phyloP scores from a whole-genome alignment of 495 filamentous ascomycete genomes.

The Tuber melanosporum region DNA sequence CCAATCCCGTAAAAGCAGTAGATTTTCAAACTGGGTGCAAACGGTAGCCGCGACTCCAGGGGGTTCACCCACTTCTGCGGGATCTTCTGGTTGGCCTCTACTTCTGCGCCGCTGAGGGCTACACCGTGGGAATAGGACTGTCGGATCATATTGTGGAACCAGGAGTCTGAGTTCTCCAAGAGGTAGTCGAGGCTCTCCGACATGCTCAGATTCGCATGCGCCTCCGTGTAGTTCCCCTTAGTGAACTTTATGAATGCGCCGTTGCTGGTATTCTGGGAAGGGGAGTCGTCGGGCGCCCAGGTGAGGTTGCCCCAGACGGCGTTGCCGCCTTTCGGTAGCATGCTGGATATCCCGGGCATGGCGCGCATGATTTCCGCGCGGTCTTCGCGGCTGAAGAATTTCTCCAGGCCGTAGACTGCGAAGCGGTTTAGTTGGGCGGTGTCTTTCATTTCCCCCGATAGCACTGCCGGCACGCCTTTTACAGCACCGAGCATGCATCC shows the following conservation, averaged over 20 bases:
- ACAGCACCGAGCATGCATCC: slow-evolving; percentile 95
- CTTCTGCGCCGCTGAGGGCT: slow-evolving; percentile 70
- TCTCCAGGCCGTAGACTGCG: slow-evolving; percentile 93
- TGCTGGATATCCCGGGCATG: slow-evolving; percentile 93
- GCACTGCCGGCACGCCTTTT: slow-evolving; percentile 83
- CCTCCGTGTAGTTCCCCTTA: slow-evolving; percentile 52
- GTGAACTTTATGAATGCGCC: slow-evolving; percentile 84
- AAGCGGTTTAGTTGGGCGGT: slow-evolving; percentile 97
- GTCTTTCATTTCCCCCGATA: slow-evolving; percentile 96
- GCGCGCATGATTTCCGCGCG: slow-evolving; percentile 89
- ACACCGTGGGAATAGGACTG: slow-evolving; percentile 80
- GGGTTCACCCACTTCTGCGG: slow-evolving; percentile 90
- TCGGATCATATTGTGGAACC: slow-evolving; percentile 70
- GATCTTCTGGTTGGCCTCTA: slow-evolving; percentile 78
- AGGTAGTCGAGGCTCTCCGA: slow-evolving; percentile 70
- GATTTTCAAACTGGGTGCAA: slow-evolving; percentile 86
- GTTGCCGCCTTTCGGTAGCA: slow-evolving; percentile 93
- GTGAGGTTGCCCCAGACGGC: slow-evolving; percentile 87
- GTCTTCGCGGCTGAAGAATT: slow-evolving; percentile 83
- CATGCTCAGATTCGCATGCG: slow-evolving; percentile 71
- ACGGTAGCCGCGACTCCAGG: slow-evolving; percentile 78
- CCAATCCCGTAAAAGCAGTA: slow-evolving; percentile 83
- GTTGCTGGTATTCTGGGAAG: slow-evolving; percentile 62
- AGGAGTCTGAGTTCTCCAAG: slow-evolving; percentile 66
- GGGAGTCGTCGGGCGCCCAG: slow-evolving; percentile 82